Conservation (phyloP, 164 flowering plant genomes). For the Aristolochia fimbriata region DNA sequence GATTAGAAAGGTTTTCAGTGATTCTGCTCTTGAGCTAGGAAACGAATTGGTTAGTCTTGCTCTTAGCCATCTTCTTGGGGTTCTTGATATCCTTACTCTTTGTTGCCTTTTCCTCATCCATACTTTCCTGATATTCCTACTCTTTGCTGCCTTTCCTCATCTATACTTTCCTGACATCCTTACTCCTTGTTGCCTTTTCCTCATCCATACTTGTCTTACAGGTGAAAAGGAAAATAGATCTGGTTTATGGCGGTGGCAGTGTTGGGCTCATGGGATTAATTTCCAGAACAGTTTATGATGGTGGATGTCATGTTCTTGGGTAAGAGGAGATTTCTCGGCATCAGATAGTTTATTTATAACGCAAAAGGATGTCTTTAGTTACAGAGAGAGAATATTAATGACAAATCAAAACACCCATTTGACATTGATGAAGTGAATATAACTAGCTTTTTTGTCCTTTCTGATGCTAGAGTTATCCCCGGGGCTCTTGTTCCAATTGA, state of each 20-base stretch:
- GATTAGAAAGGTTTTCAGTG: constrained; percentile 42
- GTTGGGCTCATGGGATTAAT: constrained; percentile 90
- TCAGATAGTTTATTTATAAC: not conserved
- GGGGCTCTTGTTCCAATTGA: constrained; percentile 82
- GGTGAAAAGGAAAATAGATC: constrained; percentile 73
- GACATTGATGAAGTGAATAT: not conserved
- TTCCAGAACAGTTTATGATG: constrained; percentile 52
- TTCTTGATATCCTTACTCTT: not conserved
- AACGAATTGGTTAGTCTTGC: constrained; percentile 45
- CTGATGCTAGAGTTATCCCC: constrained; percentile 62
- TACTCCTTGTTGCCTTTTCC: too few relatives aligned
- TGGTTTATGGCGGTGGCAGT: constrained; percentile 97
- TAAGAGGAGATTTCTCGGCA: constrained; percentile 11
- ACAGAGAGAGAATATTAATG: not conserved
- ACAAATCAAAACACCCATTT: too few relatives aligned
- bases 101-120: too few relatives aligned
- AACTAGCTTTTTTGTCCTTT: constrained; percentile 6
- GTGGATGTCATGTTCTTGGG: constrained; percentile 91
- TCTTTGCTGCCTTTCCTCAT: too few relatives aligned
- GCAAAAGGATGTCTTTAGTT: not conserved
- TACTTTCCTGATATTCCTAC: too few relatives aligned
- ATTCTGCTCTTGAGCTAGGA: constrained; percentile 65
- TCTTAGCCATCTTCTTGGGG: not conserved
- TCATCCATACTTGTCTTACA: constrained; percentile 7
- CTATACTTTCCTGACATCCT: too few relatives aligned